phyloP scores from a whole-genome alignment of 495 filamentous ascomycete species.

The Lasiosphaeria miniovina region DNA sequence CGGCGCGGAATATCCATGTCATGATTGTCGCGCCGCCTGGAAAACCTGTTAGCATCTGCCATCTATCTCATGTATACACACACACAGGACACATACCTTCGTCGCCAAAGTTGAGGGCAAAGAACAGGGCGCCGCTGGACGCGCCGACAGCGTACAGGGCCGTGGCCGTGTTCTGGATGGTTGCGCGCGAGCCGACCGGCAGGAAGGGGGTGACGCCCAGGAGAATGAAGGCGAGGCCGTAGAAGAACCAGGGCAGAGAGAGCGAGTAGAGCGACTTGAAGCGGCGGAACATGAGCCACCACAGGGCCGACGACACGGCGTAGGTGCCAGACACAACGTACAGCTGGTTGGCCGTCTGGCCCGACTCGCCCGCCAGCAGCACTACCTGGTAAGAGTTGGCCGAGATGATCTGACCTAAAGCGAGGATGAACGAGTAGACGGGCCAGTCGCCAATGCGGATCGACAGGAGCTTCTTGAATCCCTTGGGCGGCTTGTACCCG shows the following conservation, averaged over 20 bases:
- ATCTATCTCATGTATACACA: not conserved
- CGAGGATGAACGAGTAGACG: constrained; percentile 65
- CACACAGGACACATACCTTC: constrained; percentile 35
- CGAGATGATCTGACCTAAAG: constrained; percentile 65
- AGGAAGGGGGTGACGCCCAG: constrained; percentile 59
- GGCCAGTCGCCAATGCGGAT: constrained; percentile 57
- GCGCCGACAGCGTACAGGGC: constrained; percentile 58
- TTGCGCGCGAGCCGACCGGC: constrained; percentile 19
- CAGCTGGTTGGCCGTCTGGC: constrained; percentile 55
- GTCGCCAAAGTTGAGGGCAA: constrained; percentile 64
- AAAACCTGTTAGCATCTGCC: not conserved
- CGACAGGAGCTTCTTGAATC: constrained; percentile 49
- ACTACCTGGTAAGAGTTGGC: constrained; percentile 68
- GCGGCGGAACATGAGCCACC: constrained; percentile 39
- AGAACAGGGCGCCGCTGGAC: constrained; percentile 59
- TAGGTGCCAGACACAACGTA: constrained; percentile 63
- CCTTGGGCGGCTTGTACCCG: constrained; percentile 63
- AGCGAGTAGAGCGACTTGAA: constrained; percentile 44
- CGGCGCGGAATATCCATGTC: constrained; percentile 63
- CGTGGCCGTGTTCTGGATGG: constrained; percentile 53
- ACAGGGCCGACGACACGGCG: constrained; percentile 52
- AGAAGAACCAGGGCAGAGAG: constrained; percentile 51
- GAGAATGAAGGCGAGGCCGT: constrained; percentile 58
- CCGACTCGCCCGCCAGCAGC: constrained; percentile 58
- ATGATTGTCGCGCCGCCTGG: constrained; percentile 52